These are phyloP conservation scores for Candida albicans DNA, from an alignment of 1,139 yeast species.

Conservation along the genomic window DNA sequence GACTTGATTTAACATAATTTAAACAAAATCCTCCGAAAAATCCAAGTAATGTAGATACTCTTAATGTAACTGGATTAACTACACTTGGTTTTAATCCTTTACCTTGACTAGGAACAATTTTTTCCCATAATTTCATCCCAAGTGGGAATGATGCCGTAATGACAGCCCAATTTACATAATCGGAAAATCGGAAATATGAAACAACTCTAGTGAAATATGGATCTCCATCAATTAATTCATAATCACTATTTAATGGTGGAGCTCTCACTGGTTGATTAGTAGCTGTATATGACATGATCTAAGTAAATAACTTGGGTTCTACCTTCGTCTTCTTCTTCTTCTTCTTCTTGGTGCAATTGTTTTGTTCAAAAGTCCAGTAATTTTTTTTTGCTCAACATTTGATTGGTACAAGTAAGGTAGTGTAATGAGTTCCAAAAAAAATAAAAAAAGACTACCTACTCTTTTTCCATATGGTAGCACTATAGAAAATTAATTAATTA, in stretches of 20 bases:
- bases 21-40: conserved; percentile 69
- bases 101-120: conserved; percentile 62
- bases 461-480: no score
- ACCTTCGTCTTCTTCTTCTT: background rate
- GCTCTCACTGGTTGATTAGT: conserved; percentile 46
- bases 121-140: conserved; percentile 61
- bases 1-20: conserved; percentile 63
- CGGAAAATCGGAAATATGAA: conserved; percentile 68
- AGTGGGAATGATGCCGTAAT: conserved; percentile 65
- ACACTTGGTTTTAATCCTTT: conserved; percentile 53
- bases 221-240: conserved; percentile 70
- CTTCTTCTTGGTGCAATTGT: background rate
- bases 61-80: conserved; percentile 57
- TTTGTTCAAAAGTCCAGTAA: no score
- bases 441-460: background rate
- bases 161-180: conserved; percentile 65
- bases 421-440: background rate
- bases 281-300: conserved; percentile 41
- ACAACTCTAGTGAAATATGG: conserved; percentile 77
- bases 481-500: no score
- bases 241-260: conserved; percentile 44
- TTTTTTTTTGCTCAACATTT: conserved; percentile 12
- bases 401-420: conserved; percentile 11
- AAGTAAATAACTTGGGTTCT: no score
- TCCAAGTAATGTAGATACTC: conserved; percentile 64